Conservation (phyloP, 1,284 basidiomycete genomes). For the Neolentinus lepideus region DNA sequence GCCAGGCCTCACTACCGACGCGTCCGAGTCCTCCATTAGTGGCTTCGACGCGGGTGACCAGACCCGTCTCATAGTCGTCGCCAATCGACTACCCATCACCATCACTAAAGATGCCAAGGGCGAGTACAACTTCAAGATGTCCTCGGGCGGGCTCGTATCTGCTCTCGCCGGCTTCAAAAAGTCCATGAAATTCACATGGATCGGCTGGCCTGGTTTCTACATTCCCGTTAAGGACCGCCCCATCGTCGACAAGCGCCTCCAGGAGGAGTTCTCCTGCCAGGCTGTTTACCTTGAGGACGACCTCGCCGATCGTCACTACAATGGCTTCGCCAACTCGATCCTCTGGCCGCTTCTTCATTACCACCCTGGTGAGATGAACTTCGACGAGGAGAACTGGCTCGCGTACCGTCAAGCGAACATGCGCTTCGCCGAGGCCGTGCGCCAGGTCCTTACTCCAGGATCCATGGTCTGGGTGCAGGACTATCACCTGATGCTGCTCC, state of each 20-base stretch:
- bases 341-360: slow-evolving; percentile 99
- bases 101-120: slow-evolving; percentile 84
- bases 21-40: not conserved
- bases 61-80: slow-evolving; percentile 88
- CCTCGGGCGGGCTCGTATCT: slow-evolving; percentile 90
- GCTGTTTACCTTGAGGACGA: slow-evolving; percentile 98
- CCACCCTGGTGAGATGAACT: slow-evolving; percentile 98
- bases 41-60: slow-evolving; percentile 26
- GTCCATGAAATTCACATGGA: slow-evolving; percentile 94
- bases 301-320: slow-evolving; percentile 96
- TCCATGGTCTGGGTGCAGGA: slow-evolving; percentile 99
- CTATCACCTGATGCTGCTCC: slow-evolving; percentile 96
- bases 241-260: slow-evolving; percentile 80
- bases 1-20: not conserved
- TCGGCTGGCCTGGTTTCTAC: slow-evolving; percentile 88
- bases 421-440: slow-evolving; percentile 87
- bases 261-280: slow-evolving; percentile 94
- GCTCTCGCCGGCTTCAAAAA: slow-evolving; percentile 95
- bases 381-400: slow-evolving; percentile 97
- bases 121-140: slow-evolving; percentile 96
- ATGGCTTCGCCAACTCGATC: slow-evolving; percentile 98
- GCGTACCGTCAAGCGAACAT: slow-evolving; percentile 97
- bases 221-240: slow-evolving; percentile 86
- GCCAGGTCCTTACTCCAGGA: slow-evolving; percentile 69
- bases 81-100: slow-evolving; percentile 90